Conservation (phyloP, 805 yeast species). For the Kazachstania taianensis region DNA sequence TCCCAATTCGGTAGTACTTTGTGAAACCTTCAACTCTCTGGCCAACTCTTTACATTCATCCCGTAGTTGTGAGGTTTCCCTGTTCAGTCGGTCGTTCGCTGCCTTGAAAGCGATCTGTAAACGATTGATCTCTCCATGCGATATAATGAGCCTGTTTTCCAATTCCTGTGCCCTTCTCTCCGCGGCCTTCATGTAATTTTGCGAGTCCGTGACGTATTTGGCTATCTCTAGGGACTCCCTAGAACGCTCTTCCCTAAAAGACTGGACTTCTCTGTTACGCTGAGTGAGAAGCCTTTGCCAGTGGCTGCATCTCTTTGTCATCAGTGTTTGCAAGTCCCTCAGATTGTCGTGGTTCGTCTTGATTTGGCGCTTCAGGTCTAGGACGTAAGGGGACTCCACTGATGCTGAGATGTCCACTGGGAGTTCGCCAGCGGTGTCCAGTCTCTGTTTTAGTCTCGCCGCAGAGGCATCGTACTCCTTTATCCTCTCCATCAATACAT, state of each 20-base stretch:
- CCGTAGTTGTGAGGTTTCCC: no score
- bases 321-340: slow-evolving; percentile 3
- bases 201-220: no score
- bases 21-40: no score
- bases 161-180: no score
- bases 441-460: background rate
- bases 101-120: no score
- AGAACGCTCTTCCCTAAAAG: background rate
- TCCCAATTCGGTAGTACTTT: no score
- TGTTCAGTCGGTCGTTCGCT: no score
- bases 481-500: background rate
- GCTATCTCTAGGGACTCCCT: no score
- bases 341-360: slow-evolving; percentile 3
- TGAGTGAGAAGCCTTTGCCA: background rate
- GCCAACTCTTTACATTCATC: no score
- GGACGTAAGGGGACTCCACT: slow-evolving; percentile 5
- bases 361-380: slow-evolving; percentile 5
- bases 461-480: background rate
- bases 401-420: slow-evolving; percentile 3
- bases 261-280: background rate
- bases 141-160: no score
- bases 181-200: no score
- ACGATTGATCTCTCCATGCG: no score
- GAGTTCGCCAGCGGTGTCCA: background rate
- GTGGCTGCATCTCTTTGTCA: slow-evolving; percentile 7